These are phyloP conservation scores for Euphorbia celastroides DNA, from an alignment of 441 rosid genomes.

Conservation along the genomic window DNA sequence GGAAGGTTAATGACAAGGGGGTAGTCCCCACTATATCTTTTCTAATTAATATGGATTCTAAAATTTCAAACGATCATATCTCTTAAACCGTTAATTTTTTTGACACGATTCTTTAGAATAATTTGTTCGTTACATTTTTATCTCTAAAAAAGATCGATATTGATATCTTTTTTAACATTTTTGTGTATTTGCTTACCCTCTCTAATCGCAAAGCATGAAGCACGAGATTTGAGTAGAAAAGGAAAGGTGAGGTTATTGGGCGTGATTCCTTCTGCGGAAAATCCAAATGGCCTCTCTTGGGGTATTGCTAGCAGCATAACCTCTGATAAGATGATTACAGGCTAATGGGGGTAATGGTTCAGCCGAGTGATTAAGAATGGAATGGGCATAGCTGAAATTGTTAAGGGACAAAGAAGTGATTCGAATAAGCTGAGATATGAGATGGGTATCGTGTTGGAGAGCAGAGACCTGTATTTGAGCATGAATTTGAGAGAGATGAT, in stretches of 20 bases:
- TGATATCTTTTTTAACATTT: too few relatives aligned
- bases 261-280: conserved; percentile 38
- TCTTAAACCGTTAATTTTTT: too few relatives aligned
- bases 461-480: conserved; percentile 49
- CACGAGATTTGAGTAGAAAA: conserved; percentile 58
- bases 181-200: conserved; percentile 66
- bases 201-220: conserved; percentile 32
- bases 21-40: too few relatives aligned
- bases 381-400: conserved; percentile 39
- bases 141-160: too few relatives aligned
- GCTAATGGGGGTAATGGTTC: conserved; percentile 42
- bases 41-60: too few relatives aligned
- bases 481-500: conserved; percentile 51
- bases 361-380: conserved; percentile 33
- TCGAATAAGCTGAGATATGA: conserved; percentile 43
- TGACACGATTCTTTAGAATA: too few relatives aligned
- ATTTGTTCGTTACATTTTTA: too few relatives aligned
- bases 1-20: too few relatives aligned
- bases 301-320: conserved; percentile 45
- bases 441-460: conserved; percentile 42
- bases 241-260: conserved; percentile 65
- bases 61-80: too few relatives aligned
- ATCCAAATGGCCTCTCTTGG: conserved; percentile 49
- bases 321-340: conserved; percentile 62
- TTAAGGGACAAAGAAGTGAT: conserved; percentile 27